A percentile compares a stretch with the other conserved stretches of the same genome.
Evolutionary conservation across 2,329 filamentous ascomycete species (phyloP).

Genomic region (Aspergillus versicolor): DNA sequence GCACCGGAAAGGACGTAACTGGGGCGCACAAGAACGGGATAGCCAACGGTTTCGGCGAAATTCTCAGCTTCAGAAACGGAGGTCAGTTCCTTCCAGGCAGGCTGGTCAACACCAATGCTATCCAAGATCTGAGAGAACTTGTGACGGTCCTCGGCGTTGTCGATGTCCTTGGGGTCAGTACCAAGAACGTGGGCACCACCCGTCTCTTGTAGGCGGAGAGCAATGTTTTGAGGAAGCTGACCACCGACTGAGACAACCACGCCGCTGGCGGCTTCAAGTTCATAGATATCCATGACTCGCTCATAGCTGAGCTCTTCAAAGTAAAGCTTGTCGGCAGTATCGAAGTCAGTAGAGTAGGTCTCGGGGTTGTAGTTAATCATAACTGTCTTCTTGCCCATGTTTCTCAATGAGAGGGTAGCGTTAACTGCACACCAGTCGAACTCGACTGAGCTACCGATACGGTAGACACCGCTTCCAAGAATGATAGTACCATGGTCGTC

Average conservation of each 20-base stretch:
- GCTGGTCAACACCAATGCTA: conserved; percentile 94
- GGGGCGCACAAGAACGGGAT: conserved; percentile 92
- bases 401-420: conserved; percentile 75
- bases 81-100: conserved; percentile 95
- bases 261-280: conserved; percentile 79
- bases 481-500: conserved; percentile 89
- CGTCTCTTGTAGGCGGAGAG: conserved; percentile 85
- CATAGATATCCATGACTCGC: conserved; percentile 98
- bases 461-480: conserved; percentile 92
- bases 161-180: conserved; percentile 89
- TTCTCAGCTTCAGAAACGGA: conserved; percentile 83
- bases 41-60: conserved; percentile 82
- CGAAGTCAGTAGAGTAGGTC: conserved; percentile 80
- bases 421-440: conserved; percentile 99
- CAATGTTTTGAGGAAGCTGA: conserved; percentile 96
- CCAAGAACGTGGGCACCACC: conserved; percentile 89
- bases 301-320: conserved; percentile 97
- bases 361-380: conserved; percentile 96
- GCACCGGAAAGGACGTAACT: conserved; percentile 95
- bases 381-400: conserved; percentile 92
- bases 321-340: conserved; percentile 86
- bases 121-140: conserved; percentile 98
- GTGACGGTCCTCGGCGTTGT: conserved; percentile 96
- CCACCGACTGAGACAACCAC: conserved; percentile 96
- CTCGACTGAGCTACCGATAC: conserved; percentile 95